Base-by-base conservation (phyloP, 306 rosid species). In the peach (Prunus persica) region DNA sequence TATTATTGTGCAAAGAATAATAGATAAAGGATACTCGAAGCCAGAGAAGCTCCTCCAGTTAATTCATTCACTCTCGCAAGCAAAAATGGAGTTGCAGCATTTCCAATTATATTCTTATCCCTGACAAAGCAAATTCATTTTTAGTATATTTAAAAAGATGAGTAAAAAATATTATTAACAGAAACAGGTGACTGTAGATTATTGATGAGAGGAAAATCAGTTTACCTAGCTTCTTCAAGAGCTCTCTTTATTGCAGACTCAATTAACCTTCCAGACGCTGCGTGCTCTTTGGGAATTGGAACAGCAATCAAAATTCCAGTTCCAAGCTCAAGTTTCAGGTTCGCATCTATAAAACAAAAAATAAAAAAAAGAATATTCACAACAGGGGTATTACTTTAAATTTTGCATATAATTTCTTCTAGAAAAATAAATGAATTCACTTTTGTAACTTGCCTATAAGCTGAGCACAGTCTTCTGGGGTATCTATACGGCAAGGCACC, bases 31-130 rank as follows among this genome's bases (percentile, higher is more conserved):
- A 91, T 91, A 93, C 98, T 94, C 22, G 97, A 87, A 75, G 92
- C 87, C 28, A 94, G 93, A 30, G 98, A 94, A 69, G 89, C 91
- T 67, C 96, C 98, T 62, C 96, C 91, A 2, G 97, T 91, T 45
- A 94, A 88, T 24, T 90, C 95, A 70, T 76, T 92, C 75, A 94
- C 89, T 76, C 87, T 85, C 24, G 85, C 89, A 75, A 94, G 98
- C 79, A 94, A 82, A 90, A 91, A 91, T 61, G 98, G 98, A 75
- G 97, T 91, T 84, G 84, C 91, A 7, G 89, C 91, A 85, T 86
- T 91, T 74, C 98, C 98, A 34, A 86, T 77, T 78, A 92, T 84
- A 71, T 85, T 91, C 49, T 84, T 86, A 66, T 88, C 97, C 88
- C 97, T 93, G 72, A 60, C 66, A 57, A 65, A 28, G 11, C 63